phyloP scores from a whole-genome alignment of 345 rosid species.

The Acer campestre region DNA sequence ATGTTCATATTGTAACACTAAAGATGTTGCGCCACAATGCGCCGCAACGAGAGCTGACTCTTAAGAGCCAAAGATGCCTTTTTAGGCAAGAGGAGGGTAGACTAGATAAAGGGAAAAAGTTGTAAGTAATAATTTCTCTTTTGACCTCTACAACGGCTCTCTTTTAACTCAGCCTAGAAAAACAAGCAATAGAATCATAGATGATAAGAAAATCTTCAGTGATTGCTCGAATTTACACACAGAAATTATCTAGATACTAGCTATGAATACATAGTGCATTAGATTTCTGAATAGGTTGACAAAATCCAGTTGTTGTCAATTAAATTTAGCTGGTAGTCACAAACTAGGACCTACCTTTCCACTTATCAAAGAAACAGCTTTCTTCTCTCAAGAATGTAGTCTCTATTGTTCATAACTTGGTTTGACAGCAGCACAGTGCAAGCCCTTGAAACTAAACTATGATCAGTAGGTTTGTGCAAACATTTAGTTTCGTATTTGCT shows the following conservation, averaged over 20 bases:
- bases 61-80: conserved; percentile 7
- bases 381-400: neutral
- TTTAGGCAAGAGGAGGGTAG: neutral
- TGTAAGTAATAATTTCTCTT: conserved; percentile 7
- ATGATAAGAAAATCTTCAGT: neutral
- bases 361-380: neutral
- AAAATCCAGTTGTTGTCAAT: neutral
- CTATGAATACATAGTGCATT: neutral
- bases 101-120: neutral
- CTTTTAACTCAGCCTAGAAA: neutral
- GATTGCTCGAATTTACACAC: neutral
- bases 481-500: too few species aligned
- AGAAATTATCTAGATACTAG: neutral
- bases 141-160: neutral
- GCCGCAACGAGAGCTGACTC: neutral
- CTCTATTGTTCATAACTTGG: neutral
- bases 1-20: neutral
- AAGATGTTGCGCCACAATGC: too few species aligned
- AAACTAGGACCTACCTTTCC: neutral
- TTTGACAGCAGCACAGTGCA: neutral
- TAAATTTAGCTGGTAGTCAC: neutral
- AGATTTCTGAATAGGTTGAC: neutral
- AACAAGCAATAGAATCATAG: neutral
- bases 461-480: too few species aligned
- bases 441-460: neutral